phyloP scores from a whole-genome alignment of 495 filamentous ascomycete genomes.

The Glutinoglossum americanum region DNA sequence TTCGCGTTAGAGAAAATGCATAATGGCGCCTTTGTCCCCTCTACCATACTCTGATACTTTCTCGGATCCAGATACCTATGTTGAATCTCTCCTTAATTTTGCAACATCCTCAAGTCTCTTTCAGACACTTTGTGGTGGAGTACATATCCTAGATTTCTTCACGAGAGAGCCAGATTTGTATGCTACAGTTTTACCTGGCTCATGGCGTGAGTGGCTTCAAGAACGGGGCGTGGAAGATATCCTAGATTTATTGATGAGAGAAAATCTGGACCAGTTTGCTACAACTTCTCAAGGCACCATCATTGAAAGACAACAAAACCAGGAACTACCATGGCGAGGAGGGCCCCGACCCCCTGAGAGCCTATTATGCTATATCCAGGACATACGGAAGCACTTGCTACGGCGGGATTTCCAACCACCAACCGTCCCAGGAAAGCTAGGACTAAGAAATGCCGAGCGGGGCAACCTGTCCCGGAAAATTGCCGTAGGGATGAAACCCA shows the following conservation, averaged over 20 bases:
- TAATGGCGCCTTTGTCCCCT: conserved; percentile 27
- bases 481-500: conserved; percentile 80
- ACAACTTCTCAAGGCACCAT: conserved; percentile 5
- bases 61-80: conserved; percentile 42
- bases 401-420: conserved; percentile 30
- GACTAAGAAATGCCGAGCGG: conserved; percentile 15
- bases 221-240: conserved; percentile 46
- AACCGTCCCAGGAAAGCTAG: neutral
- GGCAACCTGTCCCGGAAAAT: conserved; percentile 41
- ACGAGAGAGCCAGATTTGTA: conserved; percentile 70
- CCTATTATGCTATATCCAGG: conserved; percentile 49
- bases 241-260: conserved; percentile 55
- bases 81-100: conserved; percentile 58
- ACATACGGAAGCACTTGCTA: conserved; percentile 50
- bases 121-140: conserved; percentile 70
- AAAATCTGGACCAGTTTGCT: conserved; percentile 32
- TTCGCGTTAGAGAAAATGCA: too few relatives aligned
- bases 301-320: neutral
- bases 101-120: conserved; percentile 55
- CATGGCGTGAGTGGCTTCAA: conserved; percentile 65
- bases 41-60: conserved; percentile 39
- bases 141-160: conserved; percentile 92
- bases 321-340: conserved; percentile 22
- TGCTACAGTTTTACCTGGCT: conserved; percentile 42
- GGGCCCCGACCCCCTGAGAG: conserved; percentile 38